phyloP scores from a whole-genome alignment of 2,329 filamentous ascomycete species.

The Zasmidium cellare region DNA sequence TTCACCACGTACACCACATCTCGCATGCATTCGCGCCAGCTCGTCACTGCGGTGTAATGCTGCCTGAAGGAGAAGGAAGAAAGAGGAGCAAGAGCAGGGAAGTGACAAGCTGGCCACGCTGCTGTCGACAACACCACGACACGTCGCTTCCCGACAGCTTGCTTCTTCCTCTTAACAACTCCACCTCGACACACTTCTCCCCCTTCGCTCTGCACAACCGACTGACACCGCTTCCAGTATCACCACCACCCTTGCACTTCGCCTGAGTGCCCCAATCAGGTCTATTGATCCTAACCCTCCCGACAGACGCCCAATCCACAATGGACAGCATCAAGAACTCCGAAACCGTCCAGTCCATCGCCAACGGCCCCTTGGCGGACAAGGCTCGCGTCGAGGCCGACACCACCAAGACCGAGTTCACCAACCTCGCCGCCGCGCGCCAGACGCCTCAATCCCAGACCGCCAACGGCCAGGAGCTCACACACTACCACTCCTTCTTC shows the following conservation, averaged over 20 bases:
- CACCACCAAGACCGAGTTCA: constrained; percentile 59
- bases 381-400: constrained; percentile 57
- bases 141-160: background rate
- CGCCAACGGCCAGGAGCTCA: constrained; percentile 62
- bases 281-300: constrained; percentile 18
- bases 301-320: constrained; percentile 49
- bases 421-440: constrained; percentile 57
- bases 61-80: constrained; percentile 6
- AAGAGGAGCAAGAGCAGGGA: constrained; percentile 4
- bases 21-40: background rate
- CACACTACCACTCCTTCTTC: constrained; percentile 67
- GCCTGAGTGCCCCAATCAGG: constrained; percentile 10
- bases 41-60: background rate
- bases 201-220: background rate
- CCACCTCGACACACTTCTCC: background rate
- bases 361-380: constrained; percentile 56
- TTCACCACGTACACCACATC: background rate
- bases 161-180: background rate
- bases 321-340: constrained; percentile 51
- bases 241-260: constrained; percentile 11
- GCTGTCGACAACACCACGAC: constrained; percentile 3
- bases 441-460: constrained; percentile 55
- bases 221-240: constrained; percentile 22
- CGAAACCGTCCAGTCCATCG: constrained; percentile 50
- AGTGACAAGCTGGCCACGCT: background rate